Base-by-base conservation (phyloP, 805 yeast species). In the Vanderwaltozyma tropicalis region DNA sequence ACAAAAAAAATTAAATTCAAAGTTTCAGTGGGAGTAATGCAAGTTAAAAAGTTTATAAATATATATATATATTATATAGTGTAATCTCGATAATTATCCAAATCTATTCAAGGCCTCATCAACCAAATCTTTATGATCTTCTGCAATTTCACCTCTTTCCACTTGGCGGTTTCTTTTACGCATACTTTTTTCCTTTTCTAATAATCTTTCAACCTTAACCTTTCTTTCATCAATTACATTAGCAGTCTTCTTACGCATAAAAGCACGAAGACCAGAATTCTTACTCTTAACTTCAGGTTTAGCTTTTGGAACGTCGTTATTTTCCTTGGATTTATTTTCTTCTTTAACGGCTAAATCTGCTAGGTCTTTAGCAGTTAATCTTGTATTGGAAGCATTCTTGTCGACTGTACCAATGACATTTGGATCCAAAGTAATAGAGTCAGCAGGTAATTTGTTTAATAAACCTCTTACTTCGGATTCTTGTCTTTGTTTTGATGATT, bases 381-480 rank as follows among this genome's bases (percentile, higher is more conserved):
- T 73, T 39, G 72, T 66, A 13, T 66, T 62, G 13, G 72, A 67
- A 4, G 89, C 80, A 39, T 80, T 69, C 48, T 73, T 73, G 52
- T 85, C 89, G 13, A 92, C 87, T 4, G 76, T 70, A 48, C 98
- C 98, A 48, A 92, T 81, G 37, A 71, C 75, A 52, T 71, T 74
- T 40, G 97, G 97, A 68, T 92, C 95, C 53, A 92, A 66, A 1
- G 94, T 69, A 43, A 92, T 92, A 65, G 94, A 80, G 58, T 89
- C 97, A 6, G 96, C 94, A 47, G 82, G 78, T 47, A 92, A 68
- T 63, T 92, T 92, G 64, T 89, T 84, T 55, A 92, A 63, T 58
- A 92, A 69, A 2, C 80, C 63, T 55, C 89, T 76, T 27, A 92
- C 95, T 68, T 92, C 98, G 32, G 74, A 71, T 64, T 89, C 89